A percentile compares a stretch with the other conserved stretches of the same genome.
These are phyloP conservation scores for Blastobotrys chiropterorum DNA, from an alignment of 805 yeast species.

Conservation along the genomic window DNA sequence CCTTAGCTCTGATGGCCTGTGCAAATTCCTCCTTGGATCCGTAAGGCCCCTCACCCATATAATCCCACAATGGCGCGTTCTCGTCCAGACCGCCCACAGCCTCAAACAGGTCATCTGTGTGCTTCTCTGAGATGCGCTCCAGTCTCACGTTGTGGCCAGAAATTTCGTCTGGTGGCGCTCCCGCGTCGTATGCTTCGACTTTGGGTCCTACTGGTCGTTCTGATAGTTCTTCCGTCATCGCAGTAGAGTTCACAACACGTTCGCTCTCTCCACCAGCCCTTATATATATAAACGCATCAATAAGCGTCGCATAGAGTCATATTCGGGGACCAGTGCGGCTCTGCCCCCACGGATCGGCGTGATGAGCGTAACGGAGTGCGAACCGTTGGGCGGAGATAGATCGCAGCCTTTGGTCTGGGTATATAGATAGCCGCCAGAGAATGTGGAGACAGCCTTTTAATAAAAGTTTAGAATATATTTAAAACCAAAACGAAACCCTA, in stretches of 20 bases:
- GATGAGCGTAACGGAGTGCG: too few species aligned
- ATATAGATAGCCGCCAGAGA: too few species aligned
- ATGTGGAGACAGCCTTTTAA: too few species aligned
- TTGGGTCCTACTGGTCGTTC: neutral
- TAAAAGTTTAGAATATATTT: neutral
- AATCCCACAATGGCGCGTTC: conserved; percentile 17
- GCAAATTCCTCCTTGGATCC: conserved; percentile 10
- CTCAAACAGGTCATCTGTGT: conserved; percentile 15
- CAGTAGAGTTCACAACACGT: neutral
- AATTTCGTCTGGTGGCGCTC: neutral
- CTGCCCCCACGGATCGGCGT: too few species aligned
- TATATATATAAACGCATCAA: neutral
- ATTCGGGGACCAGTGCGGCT: too few species aligned
- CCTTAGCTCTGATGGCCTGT: neutral
- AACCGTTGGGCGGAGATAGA: too few species aligned
- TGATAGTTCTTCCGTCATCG: neutral
- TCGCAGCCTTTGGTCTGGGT: too few species aligned
- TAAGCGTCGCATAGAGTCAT: too few species aligned
- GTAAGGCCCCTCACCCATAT: conserved; percentile 18
- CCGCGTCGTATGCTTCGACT: neutral
- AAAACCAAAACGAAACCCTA: neutral
- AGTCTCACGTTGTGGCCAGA: neutral
- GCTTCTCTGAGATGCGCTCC: neutral
- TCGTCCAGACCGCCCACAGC: conserved; percentile 4
- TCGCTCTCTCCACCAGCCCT: too few species aligned